Base-by-base conservation (phyloP, 208 protist species). In the Blastocrithidia nonstop region DNA sequence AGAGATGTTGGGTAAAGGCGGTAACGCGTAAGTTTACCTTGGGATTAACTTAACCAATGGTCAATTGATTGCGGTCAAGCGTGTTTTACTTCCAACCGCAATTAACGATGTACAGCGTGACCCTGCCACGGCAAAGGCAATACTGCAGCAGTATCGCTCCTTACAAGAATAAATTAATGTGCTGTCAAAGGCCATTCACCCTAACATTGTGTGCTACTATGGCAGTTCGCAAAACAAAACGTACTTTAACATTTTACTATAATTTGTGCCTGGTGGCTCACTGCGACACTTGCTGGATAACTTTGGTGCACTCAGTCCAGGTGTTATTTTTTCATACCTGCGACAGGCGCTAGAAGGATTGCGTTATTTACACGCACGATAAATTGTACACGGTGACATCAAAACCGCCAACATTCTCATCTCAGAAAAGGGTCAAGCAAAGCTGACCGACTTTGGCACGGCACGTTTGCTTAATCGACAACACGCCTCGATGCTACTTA, bases 361-460 rank as follows among this genome's bases (percentile, higher is more conserved):
- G 17, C 48, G 49, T 19, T 95, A 95, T 57, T 56, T 95, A 42
- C 87, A 95, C 47, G 48, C 75, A 1, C 66, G 66, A 56, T 71
- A 87, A 50, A 89, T 95, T 59, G 77, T 95, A 0, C 88, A 95
- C 63, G 72, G 68, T 37, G 88, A 95, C 57, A 50, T 95, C 37
- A 95, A 95, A 50, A 62, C 81, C 15, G 83, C 83, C 1, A 95
- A 95, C 54, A 88, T 95, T 49, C 75, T 95, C 47, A 69, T 95
- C 29, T 91, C 79, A 7, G 78, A 86, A 26, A 79, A 83, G 31
- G 79, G 79, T 13, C 64, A 69, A 32, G 81, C 79, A 20, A 93
- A 93, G 58, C 59, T 95, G 21, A 70, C 80, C 7, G 88, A 95
- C 46, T 95, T 95, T 46, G 88, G 88, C 19, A 93, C 84, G 1